phyloP scores from a whole-genome alignment of 2,329 filamentous ascomycete species.

The Apiospora saccharicola region DNA sequence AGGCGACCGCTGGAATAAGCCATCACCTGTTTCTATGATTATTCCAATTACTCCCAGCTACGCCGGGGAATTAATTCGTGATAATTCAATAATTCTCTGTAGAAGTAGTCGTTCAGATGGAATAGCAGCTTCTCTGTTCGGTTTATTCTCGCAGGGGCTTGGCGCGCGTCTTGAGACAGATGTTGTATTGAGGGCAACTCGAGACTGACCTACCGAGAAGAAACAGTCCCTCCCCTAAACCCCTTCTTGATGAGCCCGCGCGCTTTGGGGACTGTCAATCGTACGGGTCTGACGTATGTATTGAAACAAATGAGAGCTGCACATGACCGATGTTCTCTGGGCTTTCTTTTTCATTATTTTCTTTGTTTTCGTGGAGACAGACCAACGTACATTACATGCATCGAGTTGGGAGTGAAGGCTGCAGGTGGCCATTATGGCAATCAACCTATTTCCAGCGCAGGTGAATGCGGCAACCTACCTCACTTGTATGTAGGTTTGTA shows the following conservation, averaged over 20 bases:
- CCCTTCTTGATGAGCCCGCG: slow-evolving; percentile 6
- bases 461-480: neutral
- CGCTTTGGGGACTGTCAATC: neutral
- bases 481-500: neutral
- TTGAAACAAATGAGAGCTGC: slow-evolving; percentile 5
- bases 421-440: neutral
- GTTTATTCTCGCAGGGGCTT: no score
- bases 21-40: no score
- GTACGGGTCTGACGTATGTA: slow-evolving; percentile 19
- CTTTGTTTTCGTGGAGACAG: neutral
- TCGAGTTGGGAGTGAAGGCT: neutral
- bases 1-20: no score
- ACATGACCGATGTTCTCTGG: slow-evolving; percentile 5
- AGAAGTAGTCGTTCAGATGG: no score
- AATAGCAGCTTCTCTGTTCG: no score
- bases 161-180: slow-evolving; percentile 8
- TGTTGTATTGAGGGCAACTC: slow-evolving; percentile 12
- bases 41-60: no score
- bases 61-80: no score
- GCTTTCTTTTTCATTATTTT: neutral
- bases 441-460: neutral
- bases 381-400: neutral
- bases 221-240: slow-evolving; percentile 12
- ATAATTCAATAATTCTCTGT: no score
- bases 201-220: neutral